phyloP scores from a whole-genome alignment of 805 yeast species.

The Yarrowia porcina region DNA sequence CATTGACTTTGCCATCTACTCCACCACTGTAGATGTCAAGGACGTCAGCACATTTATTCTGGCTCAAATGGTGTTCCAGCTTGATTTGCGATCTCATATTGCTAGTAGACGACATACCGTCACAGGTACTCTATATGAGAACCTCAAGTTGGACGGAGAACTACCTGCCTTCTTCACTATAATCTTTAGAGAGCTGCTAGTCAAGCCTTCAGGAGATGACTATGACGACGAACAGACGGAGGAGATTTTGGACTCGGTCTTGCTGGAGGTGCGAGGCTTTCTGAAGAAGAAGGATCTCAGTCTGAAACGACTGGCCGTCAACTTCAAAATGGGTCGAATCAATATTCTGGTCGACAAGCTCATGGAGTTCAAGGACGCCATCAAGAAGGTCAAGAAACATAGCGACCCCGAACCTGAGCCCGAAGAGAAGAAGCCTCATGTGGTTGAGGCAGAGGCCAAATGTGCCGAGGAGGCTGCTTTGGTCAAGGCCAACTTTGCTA shows the following conservation, averaged over 20 bases:
- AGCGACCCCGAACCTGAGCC: background rate
- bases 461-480: conserved; percentile 22
- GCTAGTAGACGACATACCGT: conserved; percentile 30
- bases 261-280: conserved; percentile 37
- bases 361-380: conserved; percentile 27
- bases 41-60: conserved; percentile 35
- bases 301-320: conserved; percentile 37
- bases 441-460: background rate
- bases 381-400: conserved; percentile 27
- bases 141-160: conserved; percentile 34
- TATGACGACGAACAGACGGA: conserved; percentile 35
- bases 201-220: conserved; percentile 34
- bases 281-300: conserved; percentile 35
- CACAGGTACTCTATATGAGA: conserved; percentile 39
- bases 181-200: conserved; percentile 34
- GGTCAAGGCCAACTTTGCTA: conserved; percentile 33
- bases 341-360: conserved; percentile 32
- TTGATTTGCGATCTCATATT: conserved; percentile 34
- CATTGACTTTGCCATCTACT: conserved; percentile 33
- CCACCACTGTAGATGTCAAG: conserved; percentile 33
- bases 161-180: conserved; percentile 35
- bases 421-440: background rate
- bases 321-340: conserved; percentile 35
- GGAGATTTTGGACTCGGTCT: conserved; percentile 36
- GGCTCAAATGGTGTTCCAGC: conserved; percentile 34